Evolutionary conservation across 169 alveolate genomes (phyloP).

Genomic region (Neospora caninum): DNA sequence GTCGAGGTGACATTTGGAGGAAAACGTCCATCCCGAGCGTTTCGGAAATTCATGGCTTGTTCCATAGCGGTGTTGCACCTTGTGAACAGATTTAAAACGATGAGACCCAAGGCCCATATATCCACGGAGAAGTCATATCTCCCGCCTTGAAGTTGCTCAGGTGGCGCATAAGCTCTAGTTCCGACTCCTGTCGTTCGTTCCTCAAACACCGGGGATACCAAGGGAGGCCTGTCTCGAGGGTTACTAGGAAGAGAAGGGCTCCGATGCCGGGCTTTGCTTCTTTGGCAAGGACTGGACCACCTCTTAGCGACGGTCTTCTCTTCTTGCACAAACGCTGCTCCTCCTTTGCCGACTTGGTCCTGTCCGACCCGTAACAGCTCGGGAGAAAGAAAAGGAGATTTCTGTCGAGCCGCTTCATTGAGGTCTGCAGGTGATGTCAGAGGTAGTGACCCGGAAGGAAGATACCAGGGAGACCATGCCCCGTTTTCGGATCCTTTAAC

Average conservation of each 20-base stretch:
- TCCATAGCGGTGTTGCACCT: constrained; percentile 74
- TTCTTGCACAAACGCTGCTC: neutral
- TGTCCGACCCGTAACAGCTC: too few species aligned
- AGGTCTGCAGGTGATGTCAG: too few species aligned
- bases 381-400: neutral
- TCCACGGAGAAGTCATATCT: constrained; percentile 71
- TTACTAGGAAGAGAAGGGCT: neutral
- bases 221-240: neutral
- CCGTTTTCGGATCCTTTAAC: too few species aligned
- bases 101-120: constrained; percentile 74
- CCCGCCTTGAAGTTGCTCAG: constrained; percentile 75
- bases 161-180: constrained; percentile 74
- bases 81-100: constrained; percentile 70
- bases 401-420: too few species aligned
- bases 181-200: constrained; percentile 74
- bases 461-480: too few species aligned
- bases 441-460: too few species aligned
- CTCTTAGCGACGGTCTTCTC: neutral
- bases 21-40: constrained; percentile 70
- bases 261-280: neutral
- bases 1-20: neutral
- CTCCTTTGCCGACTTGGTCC: too few species aligned
- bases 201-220: neutral
- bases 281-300: neutral
- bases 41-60: constrained; percentile 65